Evolutionary conservation across 2,329 filamentous ascomycete genomes (phyloP), one percentile per base, ranked within the genome.

Genomic region (Aureobasidium zeae): DNA sequence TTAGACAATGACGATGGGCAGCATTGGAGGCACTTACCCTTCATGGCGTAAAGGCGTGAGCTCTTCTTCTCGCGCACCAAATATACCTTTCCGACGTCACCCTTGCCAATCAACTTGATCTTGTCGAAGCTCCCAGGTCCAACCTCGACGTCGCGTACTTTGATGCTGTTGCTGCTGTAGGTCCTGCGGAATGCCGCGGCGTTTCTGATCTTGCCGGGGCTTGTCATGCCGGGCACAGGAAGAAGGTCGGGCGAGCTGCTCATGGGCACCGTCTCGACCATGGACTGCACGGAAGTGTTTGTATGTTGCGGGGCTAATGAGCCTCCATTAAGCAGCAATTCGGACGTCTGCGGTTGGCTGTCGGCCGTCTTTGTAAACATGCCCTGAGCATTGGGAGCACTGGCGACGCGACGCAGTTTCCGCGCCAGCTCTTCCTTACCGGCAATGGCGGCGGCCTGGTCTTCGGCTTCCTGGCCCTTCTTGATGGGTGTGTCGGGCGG

Each of bases 101-200:
- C 91, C 69, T 98, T 98, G 45, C 91, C 91, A 59, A 98, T 95
- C 66, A 98, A 74, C 65, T 98, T 98, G 66, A 98, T 95, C 76
- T 98, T 98, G 72, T 98, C 91, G 57, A 98, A 98, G 62, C 89
- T 96, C 50, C 84, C 74, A 0, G 91, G 91, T 0, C 87, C 85
- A 25, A 98, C 91, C 66, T 98, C 91, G 35, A 98, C 91, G 61
- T 94, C 87, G 56, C 91, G 79, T 53, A 96, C 86, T 67, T 98
- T 98, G 72, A 98, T 98, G 29, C 91, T 96, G 64, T 96, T 98
- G 53, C 89, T 95, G 65, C 91, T 96, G 64, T 98, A 98, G 2
- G 91, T 98, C 61, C 91, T 77, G 57, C 91, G 76, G 67, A 95
- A 98, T 15, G 86, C 79, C 36, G 86, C 72, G 13, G 77, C 66